Evolutionary conservation across 2,329 filamentous ascomycete species (phyloP), one percentile per base, ranked within the genome.

Genomic region (Paecilomyces dactylethromorphus): DNA sequence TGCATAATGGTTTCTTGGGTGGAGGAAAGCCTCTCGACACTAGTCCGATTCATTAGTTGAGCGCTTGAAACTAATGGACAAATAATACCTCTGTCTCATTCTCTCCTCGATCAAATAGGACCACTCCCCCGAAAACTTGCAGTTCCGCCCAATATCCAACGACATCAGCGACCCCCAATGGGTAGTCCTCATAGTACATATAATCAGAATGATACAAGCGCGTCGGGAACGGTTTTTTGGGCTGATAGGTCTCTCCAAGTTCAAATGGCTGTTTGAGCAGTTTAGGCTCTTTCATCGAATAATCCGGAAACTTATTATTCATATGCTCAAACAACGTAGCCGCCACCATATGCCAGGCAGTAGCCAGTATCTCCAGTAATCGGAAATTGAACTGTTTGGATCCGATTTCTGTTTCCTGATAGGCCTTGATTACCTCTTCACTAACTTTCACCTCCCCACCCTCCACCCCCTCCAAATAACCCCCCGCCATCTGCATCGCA

Each of bases 11-110:
- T 21, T 32, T 3, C 54, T 35, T 0, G 60, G 58, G 53, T 62
- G 58, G 11, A 61, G 58, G 26, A 61, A 60, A 22, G 33, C 32
- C 22, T 59, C 33, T 3, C 53, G 56, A 29, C 57, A 61, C 59
- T 61, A 55, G 12, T 29, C 52, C 12, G 8, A 24, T 21, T 6
- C 8, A 6, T 51, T 8, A 51, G 49, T 18, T 26, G 18, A 11
- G 29, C 21, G 33, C 13, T 60, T 29, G 55, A 29, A 45, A 53
- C 39, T 8, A 26, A 26, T 24, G 24, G 26, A 29, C 4, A 2
- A 39, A 32, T 1, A 52, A 50, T 59, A 59, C 57, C 4, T 49
- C 58, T 6, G 5, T 32, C 33, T 45, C 54, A 53, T 15, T 26
- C 56, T 58, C 52, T n/a, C 49, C 53, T n/a, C 58, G 58, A 53